These are phyloP conservation scores for Arabidopsis suecica DNA, from an alignment of 345 rosid genomes.

Conservation along the genomic window DNA sequence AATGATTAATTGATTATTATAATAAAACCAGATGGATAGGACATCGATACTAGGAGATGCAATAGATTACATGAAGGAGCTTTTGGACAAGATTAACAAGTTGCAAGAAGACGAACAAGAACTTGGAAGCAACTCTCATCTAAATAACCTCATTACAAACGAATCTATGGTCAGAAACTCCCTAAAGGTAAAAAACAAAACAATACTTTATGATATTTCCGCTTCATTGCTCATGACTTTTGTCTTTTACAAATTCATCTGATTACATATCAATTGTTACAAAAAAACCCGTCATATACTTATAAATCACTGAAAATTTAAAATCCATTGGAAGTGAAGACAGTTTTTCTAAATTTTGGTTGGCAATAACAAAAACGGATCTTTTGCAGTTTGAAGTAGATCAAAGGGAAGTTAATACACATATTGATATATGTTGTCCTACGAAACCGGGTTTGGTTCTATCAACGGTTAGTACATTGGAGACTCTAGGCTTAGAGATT, in stretches of 20 bases:
- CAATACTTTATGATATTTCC: not conserved
- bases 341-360: not conserved
- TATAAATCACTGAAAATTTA: not conserved
- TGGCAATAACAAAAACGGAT: not conserved
- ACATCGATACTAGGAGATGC: slow-evolving; percentile 65
- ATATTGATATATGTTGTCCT: slow-evolving; percentile 70
- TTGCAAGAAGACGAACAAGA: slow-evolving; percentile 45
- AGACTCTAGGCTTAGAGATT: slow-evolving; percentile 76
- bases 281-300: not conserved
- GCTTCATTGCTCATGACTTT: not conserved
- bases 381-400: slow-evolving; percentile 64
- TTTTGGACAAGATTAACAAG: slow-evolving; percentile 55
- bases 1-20: not conserved
- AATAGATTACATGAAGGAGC: slow-evolving; percentile 67
- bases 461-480: slow-evolving; percentile 75
- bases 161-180: slow-evolving; percentile 63
- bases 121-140: slow-evolving; percentile 40
- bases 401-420: slow-evolving; percentile 48
- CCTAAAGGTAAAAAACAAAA: slow-evolving; percentile 60
- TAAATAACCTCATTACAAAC: slow-evolving; percentile 41
- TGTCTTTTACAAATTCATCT: not conserved
- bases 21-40: slow-evolving; percentile 58
- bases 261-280: not conserved
- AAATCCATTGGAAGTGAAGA: not conserved
- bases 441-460: slow-evolving; percentile 69